Conservation (phyloP, 176 grass and related monocot genomes). For the Triticum turgidum region DNA sequence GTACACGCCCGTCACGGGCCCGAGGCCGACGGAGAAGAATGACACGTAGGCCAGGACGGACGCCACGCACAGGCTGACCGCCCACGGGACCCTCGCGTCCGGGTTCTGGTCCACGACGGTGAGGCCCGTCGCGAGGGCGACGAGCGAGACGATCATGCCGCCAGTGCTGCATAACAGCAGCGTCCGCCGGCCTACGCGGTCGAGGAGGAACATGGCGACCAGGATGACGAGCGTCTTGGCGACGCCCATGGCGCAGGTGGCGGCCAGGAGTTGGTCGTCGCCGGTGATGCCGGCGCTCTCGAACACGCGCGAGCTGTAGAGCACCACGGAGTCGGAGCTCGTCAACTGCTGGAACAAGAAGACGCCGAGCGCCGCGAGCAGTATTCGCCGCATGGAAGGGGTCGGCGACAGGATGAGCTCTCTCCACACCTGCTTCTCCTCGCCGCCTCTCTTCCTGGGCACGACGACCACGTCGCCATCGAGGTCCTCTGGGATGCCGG, state of each 20-base stretch:
- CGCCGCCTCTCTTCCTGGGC: constrained; percentile 13
- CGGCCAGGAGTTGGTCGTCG: constrained; percentile 32
- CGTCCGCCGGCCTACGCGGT: constrained; percentile 65
- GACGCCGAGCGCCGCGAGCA: constrained; percentile 42
- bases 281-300: constrained; percentile 43
- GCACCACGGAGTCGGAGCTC: constrained; percentile 61
- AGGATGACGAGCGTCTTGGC: constrained; percentile 55
- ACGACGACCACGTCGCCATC: constrained; percentile 48
- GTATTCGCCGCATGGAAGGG: constrained; percentile 44
- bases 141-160: constrained; percentile 44
- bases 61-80: constrained; percentile 41
- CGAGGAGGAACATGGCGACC: constrained; percentile 49
- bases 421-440: constrained; percentile 55
- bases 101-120: constrained; percentile 30
- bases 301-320: constrained; percentile 72
- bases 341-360: constrained; percentile 69
- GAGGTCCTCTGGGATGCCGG: constrained; percentile 35
- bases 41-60: constrained; percentile 48
- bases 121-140: constrained; percentile 45
- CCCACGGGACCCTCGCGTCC: constrained; percentile 23
- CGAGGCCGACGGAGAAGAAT: constrained; percentile 59
- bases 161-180: constrained; percentile 48
- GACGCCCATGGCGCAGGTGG: constrained; percentile 57
- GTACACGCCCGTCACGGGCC: constrained; percentile 56
- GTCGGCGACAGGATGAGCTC: constrained; percentile 44